These are phyloP conservation scores for Cryptococcus sp. DNA, from an alignment of 1,284 basidiomycete genomes.

Conservation along the genomic window DNA sequence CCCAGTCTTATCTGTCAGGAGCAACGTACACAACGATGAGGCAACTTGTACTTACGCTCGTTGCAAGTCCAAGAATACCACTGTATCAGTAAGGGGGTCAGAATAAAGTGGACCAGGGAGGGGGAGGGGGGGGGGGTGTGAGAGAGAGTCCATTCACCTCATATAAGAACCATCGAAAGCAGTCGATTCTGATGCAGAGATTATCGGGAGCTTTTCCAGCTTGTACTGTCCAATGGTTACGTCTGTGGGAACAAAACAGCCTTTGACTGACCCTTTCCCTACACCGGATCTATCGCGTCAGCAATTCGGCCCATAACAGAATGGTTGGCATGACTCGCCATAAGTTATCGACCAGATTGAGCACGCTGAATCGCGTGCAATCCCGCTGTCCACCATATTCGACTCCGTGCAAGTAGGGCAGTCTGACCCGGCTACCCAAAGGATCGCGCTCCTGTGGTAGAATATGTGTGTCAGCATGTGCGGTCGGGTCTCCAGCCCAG, in stretches of 20 bases:
- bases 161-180: conserved; percentile 12
- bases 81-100: neutral
- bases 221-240: conserved; percentile 8
- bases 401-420: conserved; percentile 7
- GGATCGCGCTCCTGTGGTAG: conserved; percentile 9
- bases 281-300: no score
- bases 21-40: neutral
- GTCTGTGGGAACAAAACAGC: conserved; percentile 10
- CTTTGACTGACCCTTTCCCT: conserved; percentile 14
- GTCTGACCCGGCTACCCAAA: conserved; percentile 11
- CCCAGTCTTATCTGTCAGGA: neutral
- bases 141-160: conserved; percentile 1
- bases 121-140: neutral
- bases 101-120: neutral
- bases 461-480: no score
- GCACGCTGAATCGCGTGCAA: neutral
- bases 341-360: conserved; percentile 3
- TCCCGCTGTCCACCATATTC: conserved; percentile 7
- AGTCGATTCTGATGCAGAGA: conserved; percentile 1
- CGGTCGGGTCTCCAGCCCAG: no score
- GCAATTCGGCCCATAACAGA: no score
- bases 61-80: conserved; percentile 14
- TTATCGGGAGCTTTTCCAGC: conserved; percentile 5
- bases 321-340: conserved; percentile 1
- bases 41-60: conserved; percentile 3